Conservation (phyloP, 345 rosid genomes). For the Chamaenerion angustifolium region DNA sequence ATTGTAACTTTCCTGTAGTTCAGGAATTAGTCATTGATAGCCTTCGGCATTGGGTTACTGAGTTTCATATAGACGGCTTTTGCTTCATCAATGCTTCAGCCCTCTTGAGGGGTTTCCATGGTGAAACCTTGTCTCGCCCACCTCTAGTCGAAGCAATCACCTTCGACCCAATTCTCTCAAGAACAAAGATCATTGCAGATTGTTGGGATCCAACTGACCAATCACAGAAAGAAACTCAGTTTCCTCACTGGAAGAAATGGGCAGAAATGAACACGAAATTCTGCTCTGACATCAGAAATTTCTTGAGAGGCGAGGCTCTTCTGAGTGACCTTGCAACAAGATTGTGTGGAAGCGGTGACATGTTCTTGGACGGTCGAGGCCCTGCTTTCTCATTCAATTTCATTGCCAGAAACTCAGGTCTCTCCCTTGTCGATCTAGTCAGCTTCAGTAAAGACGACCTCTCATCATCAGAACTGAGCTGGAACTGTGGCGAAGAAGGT, state of each 20-base stretch:
- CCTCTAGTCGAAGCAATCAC: slow-evolving; percentile 80
- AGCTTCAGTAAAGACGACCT: slow-evolving; percentile 50
- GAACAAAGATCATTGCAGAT: slow-evolving; percentile 67
- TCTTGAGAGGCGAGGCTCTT: slow-evolving; percentile 58
- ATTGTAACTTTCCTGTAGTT: slow-evolving; percentile 62
- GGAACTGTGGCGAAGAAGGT: slow-evolving; percentile 97
- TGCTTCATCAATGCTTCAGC: slow-evolving; percentile 67
- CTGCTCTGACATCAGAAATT: slow-evolving; percentile 52
- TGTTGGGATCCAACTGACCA: slow-evolving; percentile 46
- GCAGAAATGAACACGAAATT: slow-evolving; percentile 62
- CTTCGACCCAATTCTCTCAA: slow-evolving; percentile 75
- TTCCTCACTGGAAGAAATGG: slow-evolving; percentile 94
- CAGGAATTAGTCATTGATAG: slow-evolving; percentile 69
- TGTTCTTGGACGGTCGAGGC: slow-evolving; percentile 71
- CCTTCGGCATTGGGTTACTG: slow-evolving; percentile 69
- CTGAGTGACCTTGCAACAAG: slow-evolving; percentile 76
- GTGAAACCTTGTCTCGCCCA: slow-evolving; percentile 68
- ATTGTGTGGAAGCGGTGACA: slow-evolving; percentile 83
- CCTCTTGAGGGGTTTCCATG: slow-evolving; percentile 52
- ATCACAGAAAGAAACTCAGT: slow-evolving; percentile 26
- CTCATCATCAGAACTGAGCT: slow-evolving; percentile 48
- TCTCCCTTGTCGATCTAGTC: slow-evolving; percentile 75
- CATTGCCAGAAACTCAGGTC: slow-evolving; percentile 60
- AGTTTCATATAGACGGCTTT: slow-evolving; percentile 84
- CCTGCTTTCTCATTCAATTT: slow-evolving; percentile 78